Conservation (phyloP, 2,329 filamentous ascomycete genomes). For the Cadophora malorum region DNA sequence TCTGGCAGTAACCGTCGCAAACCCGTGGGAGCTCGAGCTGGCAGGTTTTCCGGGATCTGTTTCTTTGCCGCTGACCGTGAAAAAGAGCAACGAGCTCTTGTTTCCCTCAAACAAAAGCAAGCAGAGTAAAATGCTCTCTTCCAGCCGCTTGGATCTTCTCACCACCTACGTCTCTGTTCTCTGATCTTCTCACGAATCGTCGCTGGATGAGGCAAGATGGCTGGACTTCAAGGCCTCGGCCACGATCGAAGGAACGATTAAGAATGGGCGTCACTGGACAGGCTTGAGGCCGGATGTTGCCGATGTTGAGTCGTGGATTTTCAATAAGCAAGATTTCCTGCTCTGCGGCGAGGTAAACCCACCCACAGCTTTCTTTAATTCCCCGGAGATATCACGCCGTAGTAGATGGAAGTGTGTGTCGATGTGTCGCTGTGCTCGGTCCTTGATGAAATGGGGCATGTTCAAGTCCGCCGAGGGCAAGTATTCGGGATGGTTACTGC, state of each 20-base stretch:
- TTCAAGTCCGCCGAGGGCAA: conserved; percentile 50
- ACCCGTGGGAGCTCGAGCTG: conserved; percentile 30
- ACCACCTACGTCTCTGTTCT: conserved; percentile 33
- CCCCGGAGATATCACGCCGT: conserved; percentile 48
- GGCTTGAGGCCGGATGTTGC: conserved; percentile 31
- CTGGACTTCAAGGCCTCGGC: conserved; percentile 50
- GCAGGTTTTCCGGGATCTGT: conserved; percentile 30
- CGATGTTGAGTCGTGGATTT: conserved; percentile 31
- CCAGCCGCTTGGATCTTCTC: conserved; percentile 37
- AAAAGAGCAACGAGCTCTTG: conserved; percentile 26
- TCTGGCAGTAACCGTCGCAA: conserved; percentile 37
- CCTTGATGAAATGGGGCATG: conserved; percentile 50
- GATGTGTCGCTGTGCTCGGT: conserved; percentile 36
- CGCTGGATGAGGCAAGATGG: conserved; percentile 53
- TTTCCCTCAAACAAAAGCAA: conserved; percentile 29
- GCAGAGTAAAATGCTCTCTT: conserved; percentile 35
- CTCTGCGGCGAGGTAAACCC: conserved; percentile 32
- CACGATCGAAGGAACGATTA: conserved; percentile 30
- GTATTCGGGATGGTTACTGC: conserved; percentile 51
- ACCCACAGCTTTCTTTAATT: conserved; percentile 51
- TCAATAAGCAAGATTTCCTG: conserved; percentile 32
- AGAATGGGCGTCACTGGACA: conserved; percentile 43
- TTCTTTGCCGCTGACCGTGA: conserved; percentile 32
- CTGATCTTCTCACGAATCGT: conserved; percentile 29
- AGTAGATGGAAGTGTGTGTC: conserved; percentile 43